Evolutionary conservation across 2,329 filamentous ascomycete species (phyloP), one percentile per base, ranked within the genome.

Genomic region (Bretziella fagacearum): DNA sequence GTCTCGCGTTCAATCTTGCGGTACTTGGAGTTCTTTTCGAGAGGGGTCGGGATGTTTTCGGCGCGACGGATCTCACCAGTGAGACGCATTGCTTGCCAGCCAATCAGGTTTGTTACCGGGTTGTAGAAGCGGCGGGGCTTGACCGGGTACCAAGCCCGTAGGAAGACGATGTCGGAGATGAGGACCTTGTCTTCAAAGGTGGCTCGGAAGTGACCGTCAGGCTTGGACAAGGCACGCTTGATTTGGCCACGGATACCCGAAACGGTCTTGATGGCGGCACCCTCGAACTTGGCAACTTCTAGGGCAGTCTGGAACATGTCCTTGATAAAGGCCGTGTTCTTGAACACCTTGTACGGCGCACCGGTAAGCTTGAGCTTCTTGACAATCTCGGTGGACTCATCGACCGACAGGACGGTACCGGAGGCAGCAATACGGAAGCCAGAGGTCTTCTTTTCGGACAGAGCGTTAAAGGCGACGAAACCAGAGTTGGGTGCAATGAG

Each of bases 121-220:
- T 96, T 95, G 70, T 95, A 95, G 73, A 94, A 98, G 50, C 87
- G 80, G 62, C 86, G 86, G 1, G 91, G 91, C 58, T 86, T 86
- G 62, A 98, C 79, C 7, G 91, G 85, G 63, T 93, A 96, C 93
- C 93, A 98, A 2, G 91, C 89, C 42, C 91, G 77, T 32, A 98
- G 66, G 69, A 98, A 96, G 52, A 96, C 83, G 54, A 98, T 93
- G 60, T 98, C 91, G 62, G 79, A 85, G 74, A 94, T 86, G 44
- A 98, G 71, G 52, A 98, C 84, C 68, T 96, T 98, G 72, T 98
- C 91, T 63, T 98, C 91, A 56, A 98, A 98, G 0, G 91, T 96
- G 20, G 91, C 91, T 57, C 93, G 79, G 75, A 93, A 96, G 64
- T 89, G 81, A 42, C 91, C 91, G 54, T 98, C 91, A 1, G 91